Evolutionary conservation across 208 protist genomes (phyloP).

Genomic region (Kentomonas sorsogonicus): DNA sequence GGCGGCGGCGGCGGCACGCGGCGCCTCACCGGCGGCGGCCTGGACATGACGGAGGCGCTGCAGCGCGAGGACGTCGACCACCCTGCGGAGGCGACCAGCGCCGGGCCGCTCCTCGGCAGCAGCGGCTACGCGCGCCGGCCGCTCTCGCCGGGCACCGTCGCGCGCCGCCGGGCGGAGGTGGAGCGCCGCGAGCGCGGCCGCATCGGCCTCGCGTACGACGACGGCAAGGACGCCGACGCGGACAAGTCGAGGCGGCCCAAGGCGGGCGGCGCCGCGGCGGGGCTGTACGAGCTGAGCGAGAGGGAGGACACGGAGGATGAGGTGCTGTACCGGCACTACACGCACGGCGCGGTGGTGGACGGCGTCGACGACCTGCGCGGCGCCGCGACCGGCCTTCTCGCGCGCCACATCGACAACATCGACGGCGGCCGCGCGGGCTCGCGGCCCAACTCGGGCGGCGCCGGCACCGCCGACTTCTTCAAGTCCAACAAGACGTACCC

Average conservation of each 20-base stretch:
- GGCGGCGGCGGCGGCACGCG: no score
- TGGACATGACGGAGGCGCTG: no score
- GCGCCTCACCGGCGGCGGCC: no score
- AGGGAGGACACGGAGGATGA: conserved; percentile 8
- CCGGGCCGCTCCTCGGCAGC: no score
- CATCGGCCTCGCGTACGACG: no score
- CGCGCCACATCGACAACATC: conserved; percentile 15
- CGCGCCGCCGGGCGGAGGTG: no score
- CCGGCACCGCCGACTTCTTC: background rate
- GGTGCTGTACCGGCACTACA: conserved; percentile 11
- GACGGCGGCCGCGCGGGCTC: background rate
- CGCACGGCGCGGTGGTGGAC: conserved; percentile 16
- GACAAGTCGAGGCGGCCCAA: background rate
- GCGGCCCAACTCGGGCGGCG: background rate
- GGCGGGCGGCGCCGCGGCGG: conserved; percentile 1
- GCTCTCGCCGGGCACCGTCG: no score
- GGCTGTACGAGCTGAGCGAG: conserved; percentile 1
- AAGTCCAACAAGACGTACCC: background rate
- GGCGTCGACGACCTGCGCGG: conserved; percentile 23
- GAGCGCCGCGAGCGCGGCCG: no score
- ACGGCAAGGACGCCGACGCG: background rate
- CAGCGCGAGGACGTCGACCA: no score
- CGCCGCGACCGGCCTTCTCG: conserved; percentile 17
- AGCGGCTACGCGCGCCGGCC: no score
- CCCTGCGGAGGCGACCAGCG: no score